These are phyloP conservation scores for Colletotrichum kahawae DNA, from an alignment of 2,329 filamentous ascomycete species.

Conservation along the genomic window DNA sequence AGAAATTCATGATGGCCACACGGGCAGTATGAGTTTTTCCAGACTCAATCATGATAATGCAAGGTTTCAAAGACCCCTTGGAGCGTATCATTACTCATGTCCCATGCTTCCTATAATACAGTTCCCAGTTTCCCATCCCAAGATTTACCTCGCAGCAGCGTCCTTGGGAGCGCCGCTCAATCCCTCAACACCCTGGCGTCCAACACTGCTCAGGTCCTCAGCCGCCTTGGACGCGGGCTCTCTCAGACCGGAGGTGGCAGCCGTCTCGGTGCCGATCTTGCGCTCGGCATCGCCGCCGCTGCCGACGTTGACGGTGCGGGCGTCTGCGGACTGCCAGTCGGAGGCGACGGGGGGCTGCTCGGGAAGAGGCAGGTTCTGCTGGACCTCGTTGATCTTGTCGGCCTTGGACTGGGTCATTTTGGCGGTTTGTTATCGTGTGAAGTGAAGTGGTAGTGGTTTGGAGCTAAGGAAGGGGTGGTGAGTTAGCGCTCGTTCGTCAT, in stretches of 20 bases:
- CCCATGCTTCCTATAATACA: neutral
- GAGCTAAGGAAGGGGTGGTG: neutral
- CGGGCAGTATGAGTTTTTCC: neutral
- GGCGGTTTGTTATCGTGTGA: neutral
- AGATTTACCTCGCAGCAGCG: slow-evolving; percentile 52
- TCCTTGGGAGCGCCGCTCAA: slow-evolving; percentile 64
- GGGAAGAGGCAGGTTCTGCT: slow-evolving; percentile 78
- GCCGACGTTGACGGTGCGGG: slow-evolving; percentile 72
- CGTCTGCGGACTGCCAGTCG: slow-evolving; percentile 78
- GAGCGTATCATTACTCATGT: slow-evolving; percentile 13
- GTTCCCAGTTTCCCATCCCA: neutral
- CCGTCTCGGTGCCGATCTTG: slow-evolving; percentile 56
- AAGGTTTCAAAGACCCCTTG: neutral
- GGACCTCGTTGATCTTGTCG: slow-evolving; percentile 69
- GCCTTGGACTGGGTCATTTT: slow-evolving; percentile 59
- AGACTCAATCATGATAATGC: neutral
- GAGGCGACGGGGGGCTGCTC: slow-evolving; percentile 78
- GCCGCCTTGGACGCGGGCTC: slow-evolving; percentile 63
- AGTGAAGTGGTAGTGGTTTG: neutral
- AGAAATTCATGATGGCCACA: neutral
- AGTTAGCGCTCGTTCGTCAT: neutral
- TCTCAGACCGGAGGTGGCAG: slow-evolving; percentile 57
- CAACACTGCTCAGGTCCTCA: slow-evolving; percentile 64
- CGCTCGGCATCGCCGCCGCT: slow-evolving; percentile 58
- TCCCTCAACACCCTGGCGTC: slow-evolving; percentile 66